Percentiles rank a stretch among this genome's conserved stretches.
These are phyloP conservation scores for Colletotrichum camelliae DNA, from an alignment of 2,329 filamentous ascomycete genomes.

Conservation along the genomic window DNA sequence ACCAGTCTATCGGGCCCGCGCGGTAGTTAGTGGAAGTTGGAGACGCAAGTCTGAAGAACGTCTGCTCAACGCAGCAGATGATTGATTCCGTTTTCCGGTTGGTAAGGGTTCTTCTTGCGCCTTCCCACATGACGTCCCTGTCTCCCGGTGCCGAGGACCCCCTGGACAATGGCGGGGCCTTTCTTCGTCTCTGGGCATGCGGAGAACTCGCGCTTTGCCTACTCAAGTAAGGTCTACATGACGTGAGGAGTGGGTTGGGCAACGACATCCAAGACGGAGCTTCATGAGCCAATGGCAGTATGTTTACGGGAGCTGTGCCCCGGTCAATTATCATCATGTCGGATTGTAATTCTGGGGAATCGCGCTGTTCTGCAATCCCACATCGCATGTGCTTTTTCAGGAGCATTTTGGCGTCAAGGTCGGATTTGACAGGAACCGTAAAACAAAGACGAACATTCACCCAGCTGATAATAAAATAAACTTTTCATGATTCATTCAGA, in stretches of 20 bases:
- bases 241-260: conserved; percentile 14
- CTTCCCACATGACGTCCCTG: neutral
- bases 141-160: neutral
- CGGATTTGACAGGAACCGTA: neutral
- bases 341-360: neutral
- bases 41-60: neutral
- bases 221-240: neutral
- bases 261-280: conserved; percentile 11
- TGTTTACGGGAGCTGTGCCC: neutral
- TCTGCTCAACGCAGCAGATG: neutral
- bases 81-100: neutral
- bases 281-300: neutral
- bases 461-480: neutral
- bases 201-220: neutral
- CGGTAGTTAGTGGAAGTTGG: neutral
- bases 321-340: neutral
- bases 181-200: neutral
- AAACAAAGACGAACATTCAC: neutral
- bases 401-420: neutral
- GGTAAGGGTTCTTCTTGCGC: neutral
- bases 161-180: neutral
- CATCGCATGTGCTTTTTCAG: neutral
- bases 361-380: neutral
- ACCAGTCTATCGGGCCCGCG: neutral
- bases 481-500: neutral